Evolutionary conservation across 371 early-diverging fungal genomes (phyloP).

Genomic region (Lichtheimia ramosa): DNA sequence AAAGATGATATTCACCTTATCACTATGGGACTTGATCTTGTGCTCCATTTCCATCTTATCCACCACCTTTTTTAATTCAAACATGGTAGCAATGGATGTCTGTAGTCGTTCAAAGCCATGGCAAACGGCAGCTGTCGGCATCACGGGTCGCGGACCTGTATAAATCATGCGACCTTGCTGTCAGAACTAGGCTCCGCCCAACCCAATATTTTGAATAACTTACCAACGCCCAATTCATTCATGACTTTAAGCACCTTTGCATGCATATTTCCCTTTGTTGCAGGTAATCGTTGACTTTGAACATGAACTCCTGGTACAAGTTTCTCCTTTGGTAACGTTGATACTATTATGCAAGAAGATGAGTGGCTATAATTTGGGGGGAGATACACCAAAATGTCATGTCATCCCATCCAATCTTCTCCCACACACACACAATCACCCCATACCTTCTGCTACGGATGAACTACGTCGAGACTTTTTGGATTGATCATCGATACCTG

Average conservation of each 20-base stretch:
- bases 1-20: background rate
- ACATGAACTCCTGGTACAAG: constrained; percentile 78
- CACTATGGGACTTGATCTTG: background rate
- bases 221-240: constrained; percentile 64
- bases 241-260: constrained; percentile 65
- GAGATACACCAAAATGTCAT: background rate
- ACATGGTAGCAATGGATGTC: constrained; percentile 64
- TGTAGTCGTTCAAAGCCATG: constrained; percentile 75
- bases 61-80: constrained; percentile 79
- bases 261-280: constrained; percentile 64
- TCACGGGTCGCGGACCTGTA: constrained; percentile 66
- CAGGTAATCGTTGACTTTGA: constrained; percentile 68
- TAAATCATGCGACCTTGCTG: constrained; percentile 19
- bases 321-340: constrained; percentile 55
- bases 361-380: no score
- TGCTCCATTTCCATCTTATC: constrained; percentile 82
- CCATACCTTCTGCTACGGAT: no score
- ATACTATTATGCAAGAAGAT: background rate
- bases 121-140: constrained; percentile 79
- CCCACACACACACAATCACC: background rate
- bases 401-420: background rate
- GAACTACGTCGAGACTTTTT: no score
- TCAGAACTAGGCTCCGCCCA: constrained; percentile 13
- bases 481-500: constrained; percentile 4
- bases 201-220: constrained; percentile 13